Base-by-base conservation (phyloP, 208 protist genomes). In the Herpetomonas tarakana region DNA sequence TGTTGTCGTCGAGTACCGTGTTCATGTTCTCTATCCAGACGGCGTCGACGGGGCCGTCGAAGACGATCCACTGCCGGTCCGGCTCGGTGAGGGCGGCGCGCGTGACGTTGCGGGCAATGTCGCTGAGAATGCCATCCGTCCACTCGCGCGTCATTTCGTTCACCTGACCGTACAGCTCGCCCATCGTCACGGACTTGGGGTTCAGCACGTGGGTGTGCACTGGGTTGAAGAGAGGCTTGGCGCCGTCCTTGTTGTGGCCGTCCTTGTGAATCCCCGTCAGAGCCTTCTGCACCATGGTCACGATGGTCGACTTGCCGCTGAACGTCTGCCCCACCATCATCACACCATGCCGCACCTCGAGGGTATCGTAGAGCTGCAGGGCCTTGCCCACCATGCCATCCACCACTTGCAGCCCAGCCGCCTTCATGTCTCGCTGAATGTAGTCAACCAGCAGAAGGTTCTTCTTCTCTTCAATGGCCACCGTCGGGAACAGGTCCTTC, bases 11-110 rank as follows among this genome's bases (percentile, higher is more conserved):
- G 7, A 99, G 79, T 1, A 99, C 97, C 2, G 97, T 99, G 82
- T 99, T 99, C 96, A 99, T 97, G 68, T 98, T 98, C 72, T 99
- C 98, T 87, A 99, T 99, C 98, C 98, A 99, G 16, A 99, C 61
- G 3, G 98, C 93, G 70, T 99, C 98, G 24, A 99, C 98, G 22
- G 98, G 98, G n/a, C 98, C 98, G 83, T 99, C 98, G 69, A 99
- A 99, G 39, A 98, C 81, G 49, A 98, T 81, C 96, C 97, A 99
- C 29, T 98, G 94, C 4, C 91, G 81, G 61, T 96, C 89, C 1
- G 71, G 63, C 31, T 62, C 77, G 16, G 74, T 80, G 44, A 88
- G 78, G 19, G 83, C 86, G 19, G 86, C 74, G 30, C 79, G 75
- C 49, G 90, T 92, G 52, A 96, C 83, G 29, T 74, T 77, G 52